These are phyloP conservation scores for Solanum piurae DNA, from an alignment of 257 asterid genomes.

Conservation along the genomic window DNA sequence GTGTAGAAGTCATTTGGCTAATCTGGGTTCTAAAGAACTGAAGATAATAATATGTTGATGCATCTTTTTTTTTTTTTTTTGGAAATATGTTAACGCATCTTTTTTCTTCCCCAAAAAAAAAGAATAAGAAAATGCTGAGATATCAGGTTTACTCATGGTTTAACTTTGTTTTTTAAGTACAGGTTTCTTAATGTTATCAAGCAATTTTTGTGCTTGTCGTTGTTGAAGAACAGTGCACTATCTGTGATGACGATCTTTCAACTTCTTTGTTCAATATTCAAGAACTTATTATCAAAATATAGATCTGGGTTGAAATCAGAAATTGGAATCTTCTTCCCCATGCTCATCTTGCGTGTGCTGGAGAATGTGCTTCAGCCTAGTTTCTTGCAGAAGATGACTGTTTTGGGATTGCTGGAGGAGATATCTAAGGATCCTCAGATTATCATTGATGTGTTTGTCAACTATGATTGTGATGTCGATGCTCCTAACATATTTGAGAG, in stretches of 20 bases:
- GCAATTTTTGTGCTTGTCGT: conserved; percentile 85
- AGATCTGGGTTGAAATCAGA: conserved; percentile 91
- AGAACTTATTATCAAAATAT: conserved; percentile 60
- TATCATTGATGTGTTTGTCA: conserved; percentile 76
- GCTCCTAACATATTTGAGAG: conserved; percentile 97
- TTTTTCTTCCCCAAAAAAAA: background rate
- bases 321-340: conserved; percentile 91
- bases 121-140: background rate
- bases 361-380: conserved; percentile 99
- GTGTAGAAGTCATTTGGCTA: background rate
- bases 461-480: conserved; percentile 96
- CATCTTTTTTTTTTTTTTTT: background rate
- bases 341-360: conserved; percentile 93
- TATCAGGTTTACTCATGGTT: conserved; percentile 15
- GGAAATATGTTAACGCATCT: background rate
- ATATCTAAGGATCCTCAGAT: conserved; percentile 77
- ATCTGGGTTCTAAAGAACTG: background rate
- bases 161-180: conserved; percentile 11
- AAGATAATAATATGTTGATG: background rate
- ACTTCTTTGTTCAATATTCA: conserved; percentile 52
- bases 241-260: conserved; percentile 95
- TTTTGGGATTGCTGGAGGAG: conserved; percentile 73
- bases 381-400: conserved; percentile 95
- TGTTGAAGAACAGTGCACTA: conserved; percentile 93
- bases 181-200: conserved; percentile 86